Evolutionary conservation across 495 filamentous ascomycete species (phyloP), one percentile per base, ranked within the genome.

Genomic region (Talaromyces ruber): DNA sequence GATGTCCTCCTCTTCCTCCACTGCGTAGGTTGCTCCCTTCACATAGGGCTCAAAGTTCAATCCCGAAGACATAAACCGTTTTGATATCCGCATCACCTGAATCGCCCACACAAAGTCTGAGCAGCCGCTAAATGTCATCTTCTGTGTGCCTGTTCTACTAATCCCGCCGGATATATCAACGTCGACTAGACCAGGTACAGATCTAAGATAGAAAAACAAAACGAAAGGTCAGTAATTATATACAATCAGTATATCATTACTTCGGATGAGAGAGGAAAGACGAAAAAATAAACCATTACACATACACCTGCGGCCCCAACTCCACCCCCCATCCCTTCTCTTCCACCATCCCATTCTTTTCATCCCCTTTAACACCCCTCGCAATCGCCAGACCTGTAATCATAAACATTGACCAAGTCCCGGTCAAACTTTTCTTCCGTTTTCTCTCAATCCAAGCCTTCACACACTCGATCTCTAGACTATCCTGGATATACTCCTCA

Each of bases 1-100:
- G n/a, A 59, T 25, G 29, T 59, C 56, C 29, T 59, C 56, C 29
- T 59, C 56, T 16, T 59, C 56, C 30, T 59, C 56, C 18, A 59
- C n/a, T 34, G 8, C 56, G 30, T 59, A 59, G 24, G 56, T 59
- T 59, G 56, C 56, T 45, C 56, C 56, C 56, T 45, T 59, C 8
- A 37, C 21, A 37, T 59, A 59, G 56, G 25, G 8, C 24, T 59
- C 56, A 25, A 16, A 37, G 25, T 37, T 37, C 56, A 5, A 59
- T 14, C 24, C 56, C 14, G 25, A 37, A 3, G 56, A 59, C 22
- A 11, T 16, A 30, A 59, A 45, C 21, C 24, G 7, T 18, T 59
- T 45, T 7, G 56, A 59, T 34, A 59, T 30, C 14, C 16, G 8
- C 14, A 22, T 59, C 14, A 59, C 18, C 21, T 37, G 25, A 45